Percentiles rank a stretch among this genome's conserved stretches.
Conservation (phyloP, 768 basidiomycete species). For the Boletus subcaerulescens region DNA sequence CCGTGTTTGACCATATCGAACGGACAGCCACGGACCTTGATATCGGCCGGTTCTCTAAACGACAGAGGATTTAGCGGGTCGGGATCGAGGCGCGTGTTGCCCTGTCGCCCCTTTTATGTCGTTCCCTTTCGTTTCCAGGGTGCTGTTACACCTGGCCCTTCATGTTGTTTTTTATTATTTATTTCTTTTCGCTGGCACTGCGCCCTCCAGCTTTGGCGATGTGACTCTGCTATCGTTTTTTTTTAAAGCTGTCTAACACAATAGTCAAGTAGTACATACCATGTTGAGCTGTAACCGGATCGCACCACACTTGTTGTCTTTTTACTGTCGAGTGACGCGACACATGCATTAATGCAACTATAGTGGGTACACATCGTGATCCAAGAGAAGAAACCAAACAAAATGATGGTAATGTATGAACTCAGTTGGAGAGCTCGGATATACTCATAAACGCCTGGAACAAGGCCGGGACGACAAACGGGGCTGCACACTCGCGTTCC, state of each 20-base stretch:
- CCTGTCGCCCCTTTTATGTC: not conserved
- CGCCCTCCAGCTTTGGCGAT: not conserved
- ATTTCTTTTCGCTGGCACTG: not conserved
- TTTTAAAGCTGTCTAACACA: not conserved
- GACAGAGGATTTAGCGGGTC: constrained; percentile 21
- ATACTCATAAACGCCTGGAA: constrained; percentile 51
- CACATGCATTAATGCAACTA: not conserved
- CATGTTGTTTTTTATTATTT: not conserved
- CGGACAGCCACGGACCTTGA: constrained; percentile 29
- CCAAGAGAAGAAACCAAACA: too few species aligned
- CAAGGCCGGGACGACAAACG: constrained; percentile 57
- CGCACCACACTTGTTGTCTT: constrained; percentile 8
- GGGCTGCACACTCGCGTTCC: constrained; percentile 45
- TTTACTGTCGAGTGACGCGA: not conserved
- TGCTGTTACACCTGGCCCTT: not conserved
- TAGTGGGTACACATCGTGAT: too few species aligned
- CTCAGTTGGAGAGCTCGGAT: constrained; percentile 40
- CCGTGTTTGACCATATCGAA: constrained; percentile 35
- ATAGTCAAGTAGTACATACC: not conserved
- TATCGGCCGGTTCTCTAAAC: constrained; percentile 23
- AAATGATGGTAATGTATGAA: not conserved
- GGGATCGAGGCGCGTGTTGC: not conserved
- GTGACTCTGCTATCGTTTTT: not conserved
- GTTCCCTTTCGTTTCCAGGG: not conserved
- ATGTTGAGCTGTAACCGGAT: constrained; percentile 12